Evolutionary conservation across 805 yeast species (phyloP).

Genomic region (Ogataea minuta): DNA sequence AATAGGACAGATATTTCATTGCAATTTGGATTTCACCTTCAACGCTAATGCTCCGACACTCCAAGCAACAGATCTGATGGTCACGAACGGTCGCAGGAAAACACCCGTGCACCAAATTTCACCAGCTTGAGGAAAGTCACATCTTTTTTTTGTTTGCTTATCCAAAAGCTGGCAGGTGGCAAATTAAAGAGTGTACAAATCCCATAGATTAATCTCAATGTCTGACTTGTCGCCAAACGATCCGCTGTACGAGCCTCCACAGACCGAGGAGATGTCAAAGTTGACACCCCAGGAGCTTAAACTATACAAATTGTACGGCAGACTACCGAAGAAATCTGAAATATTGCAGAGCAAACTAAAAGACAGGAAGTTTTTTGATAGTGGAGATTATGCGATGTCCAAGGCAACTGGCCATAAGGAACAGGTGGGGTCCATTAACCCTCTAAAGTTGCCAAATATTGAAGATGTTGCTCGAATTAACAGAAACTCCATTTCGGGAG

Average conservation of each 20-base stretch:
- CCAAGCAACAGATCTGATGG: conserved; percentile 1
- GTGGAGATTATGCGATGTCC: conserved; percentile 91
- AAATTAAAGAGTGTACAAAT: conserved; percentile 4
- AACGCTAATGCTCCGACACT: not conserved
- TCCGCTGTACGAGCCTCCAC: conserved; percentile 46
- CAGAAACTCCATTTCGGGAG: conserved; percentile 56
- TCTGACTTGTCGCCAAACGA: conserved; percentile 37
- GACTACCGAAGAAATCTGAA: conserved; percentile 77
- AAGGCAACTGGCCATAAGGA: conserved; percentile 51
- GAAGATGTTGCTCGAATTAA: conserved; percentile 60
- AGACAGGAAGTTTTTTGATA: conserved; percentile 89
- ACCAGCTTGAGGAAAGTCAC: too few species aligned
- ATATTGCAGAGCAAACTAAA: conserved; percentile 70
- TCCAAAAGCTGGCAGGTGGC: conserved; percentile 8
- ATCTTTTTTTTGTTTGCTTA: conserved; percentile 5
- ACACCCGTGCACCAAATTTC: conserved; percentile 10
- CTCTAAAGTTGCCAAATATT: conserved; percentile 50
- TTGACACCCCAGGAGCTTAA: conserved; percentile 77
- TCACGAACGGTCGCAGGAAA: not conserved
- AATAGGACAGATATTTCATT: conserved; percentile 11
- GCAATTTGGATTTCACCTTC: not conserved
- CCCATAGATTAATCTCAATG: not conserved
- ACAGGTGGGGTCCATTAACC: conserved; percentile 32
- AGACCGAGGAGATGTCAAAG: conserved; percentile 48
- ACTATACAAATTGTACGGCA: conserved; percentile 78